Evolutionary conservation across 371 early-diverging fungal genomes (phyloP).

Genomic region (Dichotomocladium elegans): DNA sequence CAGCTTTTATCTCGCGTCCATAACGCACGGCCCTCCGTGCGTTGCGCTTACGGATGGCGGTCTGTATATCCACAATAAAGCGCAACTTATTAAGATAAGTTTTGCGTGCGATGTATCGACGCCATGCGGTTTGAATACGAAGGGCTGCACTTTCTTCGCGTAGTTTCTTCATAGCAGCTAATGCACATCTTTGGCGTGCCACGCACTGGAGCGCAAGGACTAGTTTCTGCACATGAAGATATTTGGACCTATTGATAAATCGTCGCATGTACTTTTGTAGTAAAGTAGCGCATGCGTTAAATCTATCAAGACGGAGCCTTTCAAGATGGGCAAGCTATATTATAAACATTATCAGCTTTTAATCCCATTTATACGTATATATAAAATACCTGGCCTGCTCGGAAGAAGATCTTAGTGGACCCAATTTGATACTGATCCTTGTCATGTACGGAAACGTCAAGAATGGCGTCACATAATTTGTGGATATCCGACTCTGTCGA

Average conservation of each 20-base stretch:
- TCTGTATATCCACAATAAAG: conserved; percentile 32
- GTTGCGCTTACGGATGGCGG: conserved; percentile 48
- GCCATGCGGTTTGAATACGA: conserved; percentile 67
- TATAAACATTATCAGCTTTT: background rate
- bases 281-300: conserved; percentile 72
- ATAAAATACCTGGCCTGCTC: conserved; percentile 74
- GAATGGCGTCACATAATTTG: conserved; percentile 58
- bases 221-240: conserved; percentile 52
- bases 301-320: conserved; percentile 76
- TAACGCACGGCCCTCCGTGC: conserved; percentile 43
- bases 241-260: conserved; percentile 64
- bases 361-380: background rate
- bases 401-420: conserved; percentile 98
- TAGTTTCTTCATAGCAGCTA: conserved; percentile 39
- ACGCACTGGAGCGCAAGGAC: conserved; percentile 55
- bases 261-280: conserved; percentile 89
- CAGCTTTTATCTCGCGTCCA: conserved; percentile 58
- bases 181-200: conserved; percentile 59
- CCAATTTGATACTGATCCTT: conserved; percentile 94
- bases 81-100: conserved; percentile 34
- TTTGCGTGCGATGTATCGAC: conserved; percentile 64
- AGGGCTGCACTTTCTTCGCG: conserved; percentile 73
- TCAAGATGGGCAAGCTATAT: conserved; percentile 83
- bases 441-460: conserved; percentile 67
- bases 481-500: conserved; percentile 25